These are phyloP conservation scores for Chaetomium fimeti DNA, from an alignment of 495 filamentous ascomycete genomes.

Conservation along the genomic window DNA sequence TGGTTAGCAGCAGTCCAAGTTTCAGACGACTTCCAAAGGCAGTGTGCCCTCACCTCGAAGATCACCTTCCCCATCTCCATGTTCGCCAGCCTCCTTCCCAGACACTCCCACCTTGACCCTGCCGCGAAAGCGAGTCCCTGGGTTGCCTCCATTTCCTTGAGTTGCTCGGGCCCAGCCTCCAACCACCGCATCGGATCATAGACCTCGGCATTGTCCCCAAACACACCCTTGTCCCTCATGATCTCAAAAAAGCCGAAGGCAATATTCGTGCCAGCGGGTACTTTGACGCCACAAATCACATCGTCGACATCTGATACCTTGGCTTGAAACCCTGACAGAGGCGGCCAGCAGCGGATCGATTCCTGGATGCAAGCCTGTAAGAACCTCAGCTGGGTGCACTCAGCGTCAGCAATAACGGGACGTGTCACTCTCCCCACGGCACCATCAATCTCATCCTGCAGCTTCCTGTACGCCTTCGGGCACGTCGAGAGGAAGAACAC, in stretches of 20 bases:
- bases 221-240: slow-evolving; percentile 2
- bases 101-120: slow-evolving; percentile 2
- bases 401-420: not conserved
- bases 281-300: not conserved
- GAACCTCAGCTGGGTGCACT: not conserved
- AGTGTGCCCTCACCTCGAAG: not conserved
- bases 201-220: not conserved
- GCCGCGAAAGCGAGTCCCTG: not conserved
- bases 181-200: slow-evolving; percentile 7
- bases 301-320: not conserved
- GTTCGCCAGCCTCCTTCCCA: not conserved
- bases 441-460: slow-evolving; percentile 1
- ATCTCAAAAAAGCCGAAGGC: not conserved
- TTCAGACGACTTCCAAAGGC: not conserved
- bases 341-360: not conserved
- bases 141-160: not conserved
- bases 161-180: not conserved
- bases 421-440: not conserved
- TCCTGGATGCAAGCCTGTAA: slow-evolving; percentile 2
- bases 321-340: not conserved
- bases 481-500: not conserved
- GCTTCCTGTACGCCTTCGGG: not conserved
- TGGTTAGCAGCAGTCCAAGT: not conserved
- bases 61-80: not conserved
- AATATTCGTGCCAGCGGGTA: not conserved